Evolutionary conservation across 306 rosid genomes (phyloP).

Genomic region (Clitoria ternatea): DNA sequence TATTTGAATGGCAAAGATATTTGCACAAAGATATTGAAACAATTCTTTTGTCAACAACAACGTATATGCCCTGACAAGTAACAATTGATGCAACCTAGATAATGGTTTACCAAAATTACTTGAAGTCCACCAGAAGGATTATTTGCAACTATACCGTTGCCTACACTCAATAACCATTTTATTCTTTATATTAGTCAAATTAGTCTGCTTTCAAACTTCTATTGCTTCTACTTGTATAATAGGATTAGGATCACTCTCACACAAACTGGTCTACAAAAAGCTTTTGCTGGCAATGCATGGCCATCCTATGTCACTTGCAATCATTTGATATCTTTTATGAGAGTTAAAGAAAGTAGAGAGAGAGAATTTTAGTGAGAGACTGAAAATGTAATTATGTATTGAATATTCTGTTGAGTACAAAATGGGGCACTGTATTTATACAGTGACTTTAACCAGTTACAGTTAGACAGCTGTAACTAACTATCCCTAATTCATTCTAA

Average conservation of each 20-base stretch:
- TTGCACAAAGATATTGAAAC: not conserved
- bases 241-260: not conserved
- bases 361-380: too few species aligned
- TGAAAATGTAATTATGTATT: too few species aligned
- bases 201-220: not conserved
- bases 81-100: conserved; percentile 3
- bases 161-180: not conserved
- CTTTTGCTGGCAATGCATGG: not conserved
- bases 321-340: not conserved
- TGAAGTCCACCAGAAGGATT: not conserved
- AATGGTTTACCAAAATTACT: not conserved
- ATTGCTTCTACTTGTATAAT: not conserved
- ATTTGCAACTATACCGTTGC: not conserved
- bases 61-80: not conserved
- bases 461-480: too few species aligned
- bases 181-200: not conserved
- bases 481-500: too few species aligned
- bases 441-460: too few species aligned
- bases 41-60: not conserved
- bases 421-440: too few species aligned
- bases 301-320: not conserved
- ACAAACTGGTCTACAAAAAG: not conserved
- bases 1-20: not conserved
- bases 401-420: too few species aligned
- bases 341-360: too few species aligned